Conservation (phyloP, 2,329 filamentous ascomycete species). For the Colletotrichum theobromicola region DNA sequence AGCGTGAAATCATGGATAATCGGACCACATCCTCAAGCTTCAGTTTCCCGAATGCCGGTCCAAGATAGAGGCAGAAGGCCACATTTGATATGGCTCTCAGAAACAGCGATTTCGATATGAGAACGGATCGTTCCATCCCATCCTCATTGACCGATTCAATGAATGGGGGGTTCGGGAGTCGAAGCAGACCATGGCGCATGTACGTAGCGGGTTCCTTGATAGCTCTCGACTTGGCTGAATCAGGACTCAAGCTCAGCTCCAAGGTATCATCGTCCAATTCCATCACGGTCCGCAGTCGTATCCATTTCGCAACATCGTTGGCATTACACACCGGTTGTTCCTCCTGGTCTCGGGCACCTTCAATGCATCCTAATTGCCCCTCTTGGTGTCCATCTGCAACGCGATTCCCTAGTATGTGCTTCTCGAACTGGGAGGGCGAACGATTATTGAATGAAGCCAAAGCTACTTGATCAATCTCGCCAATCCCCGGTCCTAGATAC, state of each 20-base stretch:
- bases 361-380: background rate
- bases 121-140: background rate
- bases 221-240: background rate
- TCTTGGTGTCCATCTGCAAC: background rate
- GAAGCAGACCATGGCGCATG: background rate
- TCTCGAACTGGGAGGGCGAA: background rate
- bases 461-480: background rate
- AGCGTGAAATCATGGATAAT: background rate
- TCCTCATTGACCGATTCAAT: background rate
- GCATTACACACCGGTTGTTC: background rate
- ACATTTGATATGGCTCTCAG: background rate
- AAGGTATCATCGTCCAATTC: background rate
- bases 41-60: background rate
- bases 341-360: accelerated
- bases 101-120: background rate
- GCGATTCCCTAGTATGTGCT: background rate
- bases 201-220: background rate
- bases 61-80: background rate
- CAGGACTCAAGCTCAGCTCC: background rate
- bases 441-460: background rate
- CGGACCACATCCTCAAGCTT: background rate
- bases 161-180: too few species aligned
- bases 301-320: background rate
- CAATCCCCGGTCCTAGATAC: background rate
- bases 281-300: background rate